A percentile compares a stretch with the other conserved stretches of the same genome.
phyloP scores from a whole-genome alignment of 306 rosid genomes.

The Rubus parviflorus region DNA sequence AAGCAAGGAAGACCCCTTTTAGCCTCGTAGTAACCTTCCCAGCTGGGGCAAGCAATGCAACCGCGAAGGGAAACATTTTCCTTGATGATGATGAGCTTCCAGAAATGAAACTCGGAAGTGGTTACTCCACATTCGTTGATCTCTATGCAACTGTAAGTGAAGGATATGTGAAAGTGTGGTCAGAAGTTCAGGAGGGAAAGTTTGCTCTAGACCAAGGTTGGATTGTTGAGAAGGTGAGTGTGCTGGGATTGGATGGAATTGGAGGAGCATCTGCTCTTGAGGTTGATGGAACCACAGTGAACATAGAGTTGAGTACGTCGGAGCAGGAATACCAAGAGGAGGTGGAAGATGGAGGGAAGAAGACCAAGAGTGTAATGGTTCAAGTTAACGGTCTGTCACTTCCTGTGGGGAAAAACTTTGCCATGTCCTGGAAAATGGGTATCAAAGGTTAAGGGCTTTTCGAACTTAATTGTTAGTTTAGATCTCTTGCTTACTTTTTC shows the following conservation, averaged over 20 bases:
- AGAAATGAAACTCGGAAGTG: conserved; percentile 75
- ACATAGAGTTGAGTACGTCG: conserved; percentile 35
- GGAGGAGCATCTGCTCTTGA: conserved; percentile 51
- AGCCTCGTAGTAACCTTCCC: conserved; percentile 72
- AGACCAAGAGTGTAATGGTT: conserved; percentile 53
- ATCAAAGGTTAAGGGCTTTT: conserved; percentile 26
- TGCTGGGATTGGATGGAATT: conserved; percentile 63
- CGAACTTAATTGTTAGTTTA: not conserved
- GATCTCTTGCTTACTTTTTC: conserved; percentile 15
- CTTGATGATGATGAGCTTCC: conserved; percentile 79
- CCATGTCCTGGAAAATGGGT: conserved; percentile 82
- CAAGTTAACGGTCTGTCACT: conserved; percentile 66
- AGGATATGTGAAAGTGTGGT: conserved; percentile 79
- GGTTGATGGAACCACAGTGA: conserved; percentile 51
- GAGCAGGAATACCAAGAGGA: conserved; percentile 44
- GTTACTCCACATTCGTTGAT: conserved; percentile 65
- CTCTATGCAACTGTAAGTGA: conserved; percentile 56
- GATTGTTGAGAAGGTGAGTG: conserved; percentile 66
- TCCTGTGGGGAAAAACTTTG: conserved; percentile 79
- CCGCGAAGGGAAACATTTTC: conserved; percentile 79
- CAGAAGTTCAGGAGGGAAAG: conserved; percentile 79
- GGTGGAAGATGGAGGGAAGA: conserved; percentile 41
- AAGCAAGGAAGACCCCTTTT: conserved; percentile 80
- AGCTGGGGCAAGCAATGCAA: conserved; percentile 53
- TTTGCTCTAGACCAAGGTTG: conserved; percentile 74